Conservation (phyloP, 768 basidiomycete genomes). For the Lentinula sp. region DNA sequence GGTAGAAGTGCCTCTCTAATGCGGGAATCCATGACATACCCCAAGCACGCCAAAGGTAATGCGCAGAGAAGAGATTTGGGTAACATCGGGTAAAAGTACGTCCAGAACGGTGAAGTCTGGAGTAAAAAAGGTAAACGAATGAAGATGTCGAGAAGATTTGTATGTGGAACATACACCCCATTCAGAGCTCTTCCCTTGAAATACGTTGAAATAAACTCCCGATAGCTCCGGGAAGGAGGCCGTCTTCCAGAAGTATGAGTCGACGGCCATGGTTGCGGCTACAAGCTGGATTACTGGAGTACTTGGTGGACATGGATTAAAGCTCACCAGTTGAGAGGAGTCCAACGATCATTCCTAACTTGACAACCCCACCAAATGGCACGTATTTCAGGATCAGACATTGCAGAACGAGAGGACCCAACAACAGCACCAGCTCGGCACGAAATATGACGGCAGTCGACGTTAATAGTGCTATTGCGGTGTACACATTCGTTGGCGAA, state of each 20-base stretch:
- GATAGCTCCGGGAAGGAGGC: conserved; percentile 83
- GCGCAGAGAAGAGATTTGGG: conserved; percentile 74
- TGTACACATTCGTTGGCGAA: conserved; percentile 24
- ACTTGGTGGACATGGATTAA: neutral
- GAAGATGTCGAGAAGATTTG: neutral
- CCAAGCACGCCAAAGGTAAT: conserved; percentile 55
- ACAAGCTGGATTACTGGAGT: neutral
- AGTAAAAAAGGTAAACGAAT: conserved; percentile 1
- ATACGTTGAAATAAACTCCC: conserved; percentile 78
- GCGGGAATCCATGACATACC: conserved; percentile 38
- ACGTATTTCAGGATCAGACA: conserved; percentile 35
- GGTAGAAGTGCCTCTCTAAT: conserved; percentile 48
- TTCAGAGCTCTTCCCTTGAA: conserved; percentile 77
- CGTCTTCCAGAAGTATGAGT: conserved; percentile 82
- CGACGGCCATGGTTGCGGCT: conserved; percentile 63
- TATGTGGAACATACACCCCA: conserved; percentile 74
- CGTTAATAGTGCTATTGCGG: conserved; percentile 55
- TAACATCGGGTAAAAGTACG: conserved; percentile 59
- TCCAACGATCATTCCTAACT: conserved; percentile 44
- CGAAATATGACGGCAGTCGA: conserved; percentile 70
- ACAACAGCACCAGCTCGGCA: conserved; percentile 68
- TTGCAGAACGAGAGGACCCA: conserved; percentile 57
- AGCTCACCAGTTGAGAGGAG: conserved; percentile 46
- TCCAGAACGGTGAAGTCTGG: conserved; percentile 63
- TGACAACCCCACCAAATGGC: conserved; percentile 36